phyloP scores from a whole-genome alignment of 78 protist genomes.

The Trichosphaerium sp. region DNA sequence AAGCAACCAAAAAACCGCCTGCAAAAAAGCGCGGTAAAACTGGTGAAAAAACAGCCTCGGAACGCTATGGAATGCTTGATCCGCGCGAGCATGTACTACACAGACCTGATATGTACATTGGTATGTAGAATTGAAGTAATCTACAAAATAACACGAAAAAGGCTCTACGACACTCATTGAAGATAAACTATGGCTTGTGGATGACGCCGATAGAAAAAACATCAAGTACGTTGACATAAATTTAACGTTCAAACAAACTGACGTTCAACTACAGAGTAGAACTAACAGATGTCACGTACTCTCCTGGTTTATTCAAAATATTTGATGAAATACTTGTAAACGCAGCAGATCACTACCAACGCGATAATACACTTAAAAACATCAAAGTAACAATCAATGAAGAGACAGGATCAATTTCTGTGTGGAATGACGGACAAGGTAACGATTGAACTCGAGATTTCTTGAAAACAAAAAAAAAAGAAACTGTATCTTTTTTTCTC shows the following conservation, averaged over 20 bases:
- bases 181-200: neutral
- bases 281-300: slow-evolving; percentile 49
- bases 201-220: neutral
- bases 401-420: slow-evolving; percentile 33
- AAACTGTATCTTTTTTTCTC: neutral
- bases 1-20: too few species aligned
- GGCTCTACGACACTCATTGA: neutral
- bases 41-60: slow-evolving; percentile 38
- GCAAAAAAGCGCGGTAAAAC: too few species aligned
- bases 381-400: slow-evolving; percentile 67
- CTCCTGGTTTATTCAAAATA: slow-evolving; percentile 94
- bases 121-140: slow-evolving; percentile 28
- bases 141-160: too few species aligned
- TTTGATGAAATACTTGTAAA: slow-evolving; percentile 99
- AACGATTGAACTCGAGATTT: too few species aligned
- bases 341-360: slow-evolving; percentile 96
- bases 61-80: slow-evolving; percentile 65
- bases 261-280: slow-evolving; percentile 12
- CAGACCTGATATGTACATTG: slow-evolving; percentile 98
- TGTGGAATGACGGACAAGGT: slow-evolving; percentile 82
- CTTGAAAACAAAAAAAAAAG: too few species aligned
- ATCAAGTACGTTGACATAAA: slow-evolving; percentile 29
- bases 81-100: slow-evolving; percentile 85
- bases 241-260: slow-evolving; percentile 48
- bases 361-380: slow-evolving; percentile 68